Conservation (phyloP, 495 filamentous ascomycete genomes). For the Annulohypoxylon maeteangense region DNA sequence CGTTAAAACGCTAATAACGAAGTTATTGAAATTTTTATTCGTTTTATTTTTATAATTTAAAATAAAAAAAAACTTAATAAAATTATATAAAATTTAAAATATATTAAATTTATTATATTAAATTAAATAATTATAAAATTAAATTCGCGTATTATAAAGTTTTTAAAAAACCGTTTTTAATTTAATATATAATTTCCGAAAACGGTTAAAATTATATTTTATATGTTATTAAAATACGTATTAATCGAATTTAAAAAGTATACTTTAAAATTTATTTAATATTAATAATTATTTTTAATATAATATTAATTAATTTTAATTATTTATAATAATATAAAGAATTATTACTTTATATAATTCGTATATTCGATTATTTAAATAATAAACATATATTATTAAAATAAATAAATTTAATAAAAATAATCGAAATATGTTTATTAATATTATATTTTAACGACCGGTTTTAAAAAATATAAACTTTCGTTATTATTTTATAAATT, state of each 20-base stretch:
- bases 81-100: neutral
- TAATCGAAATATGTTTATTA: neutral
- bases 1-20: neutral
- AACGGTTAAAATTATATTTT: neutral
- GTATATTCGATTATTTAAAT: neutral
- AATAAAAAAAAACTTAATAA: neutral
- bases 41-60: neutral
- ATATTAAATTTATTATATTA: neutral
- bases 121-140: neutral
- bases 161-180: neutral
- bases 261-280: neutral
- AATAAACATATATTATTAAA: neutral
- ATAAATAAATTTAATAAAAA: neutral
- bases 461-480: neutral
- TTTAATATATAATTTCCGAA: neutral
- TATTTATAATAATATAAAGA: neutral
- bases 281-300: neutral
- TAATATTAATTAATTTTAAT: neutral
- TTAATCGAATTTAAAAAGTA: neutral
- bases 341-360: neutral
- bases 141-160: neutral
- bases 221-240: neutral
- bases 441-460: neutral
- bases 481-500: neutral
- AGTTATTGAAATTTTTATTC: neutral